phyloP scores from a whole-genome alignment of 805 yeast genomes.

The Ogataea methanolica region DNA sequence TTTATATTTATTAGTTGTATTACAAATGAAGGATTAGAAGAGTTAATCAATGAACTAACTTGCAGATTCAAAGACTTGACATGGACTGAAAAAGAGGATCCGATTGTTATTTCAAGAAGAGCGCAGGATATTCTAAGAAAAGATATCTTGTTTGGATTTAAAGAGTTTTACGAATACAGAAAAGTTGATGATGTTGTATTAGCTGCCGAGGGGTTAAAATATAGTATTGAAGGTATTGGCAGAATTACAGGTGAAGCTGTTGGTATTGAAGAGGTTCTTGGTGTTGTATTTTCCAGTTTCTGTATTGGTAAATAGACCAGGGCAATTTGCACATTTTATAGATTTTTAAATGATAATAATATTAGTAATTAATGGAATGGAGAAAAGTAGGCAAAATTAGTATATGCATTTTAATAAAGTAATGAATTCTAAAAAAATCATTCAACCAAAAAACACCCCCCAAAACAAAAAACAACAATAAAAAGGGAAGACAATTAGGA shows the following conservation, averaged over 20 bases:
- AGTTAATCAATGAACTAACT: constrained; percentile 40
- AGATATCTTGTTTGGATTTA: constrained; percentile 73
- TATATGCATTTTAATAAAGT: no score
- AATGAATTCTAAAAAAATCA: no score
- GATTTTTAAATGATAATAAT: not conserved
- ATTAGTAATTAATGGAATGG: no score
- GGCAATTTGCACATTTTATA: not conserved
- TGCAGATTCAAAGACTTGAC: constrained; percentile 45
- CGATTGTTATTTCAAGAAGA: constrained; percentile 69
- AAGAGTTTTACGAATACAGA: constrained; percentile 51
- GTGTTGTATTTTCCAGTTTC: constrained; percentile 85
- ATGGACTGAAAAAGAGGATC: constrained; percentile 49
- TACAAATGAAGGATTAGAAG: constrained; percentile 44
- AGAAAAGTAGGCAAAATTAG: no score
- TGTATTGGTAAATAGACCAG: constrained; percentile 77
- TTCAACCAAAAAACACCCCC: no score
- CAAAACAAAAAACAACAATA: not conserved
- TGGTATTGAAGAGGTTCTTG: constrained; percentile 86
- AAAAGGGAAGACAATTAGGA: not conserved
- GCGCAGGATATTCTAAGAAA: constrained; percentile 68
- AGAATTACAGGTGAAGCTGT: constrained; percentile 86
- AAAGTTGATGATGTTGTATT: constrained; percentile 65
- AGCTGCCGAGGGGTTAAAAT: constrained; percentile 71
- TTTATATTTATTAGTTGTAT: constrained; percentile 58
- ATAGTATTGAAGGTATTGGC: constrained; percentile 83